Evolutionary conservation across 768 basidiomycete species (phyloP), one percentile per base, ranked within the genome.

Genomic region (Leccinum imitatum): DNA sequence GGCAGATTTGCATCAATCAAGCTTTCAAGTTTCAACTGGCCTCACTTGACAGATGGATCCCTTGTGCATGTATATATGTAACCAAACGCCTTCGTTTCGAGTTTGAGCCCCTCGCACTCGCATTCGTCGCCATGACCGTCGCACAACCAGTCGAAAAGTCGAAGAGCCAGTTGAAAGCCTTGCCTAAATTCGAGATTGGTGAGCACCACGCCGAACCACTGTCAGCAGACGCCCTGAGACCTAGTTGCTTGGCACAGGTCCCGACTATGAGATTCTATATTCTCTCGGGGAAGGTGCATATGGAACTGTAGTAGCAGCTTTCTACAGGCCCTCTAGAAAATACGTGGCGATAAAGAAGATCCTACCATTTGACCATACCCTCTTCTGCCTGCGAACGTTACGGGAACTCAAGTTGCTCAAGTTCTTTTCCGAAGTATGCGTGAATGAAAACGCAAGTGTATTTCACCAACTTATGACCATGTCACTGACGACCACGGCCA

Each of bases 261-360:
- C 87, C 55, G 84, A 90, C 71, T 92, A 91, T 73, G 83, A 87
- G 67, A 75, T 91, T 61, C 77, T 91, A 69, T 83, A 89, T 69
- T 79, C 83, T 57, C 86, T 93, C 58, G 91, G 90, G 50, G 90
- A 92, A 77, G 90, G 93, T 57, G 91, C 93, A 51, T 94, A 95
- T 70, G 95, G 94, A 31, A 92, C 90, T 21, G 94, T 97, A 53
- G 91, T 84, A 58, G 91, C 94, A 57, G 95, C 95, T 35, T 77
- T 90, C 39, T 94, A 97, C 76, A 84, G 85, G 66, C 89, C 91
- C 6, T 85, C 87, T 8, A 85, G 87, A 33, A 85, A 86, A 60
- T 85, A 92, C 72, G 93, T 98, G 15, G 95, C 95, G 47, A 95
- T 96, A 78, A 98, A 96, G 83, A 94, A 93, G 77, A 89, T 97